Base-by-base conservation (phyloP, 176 grass and related monocot species). In the Carex littledalei region DNA sequence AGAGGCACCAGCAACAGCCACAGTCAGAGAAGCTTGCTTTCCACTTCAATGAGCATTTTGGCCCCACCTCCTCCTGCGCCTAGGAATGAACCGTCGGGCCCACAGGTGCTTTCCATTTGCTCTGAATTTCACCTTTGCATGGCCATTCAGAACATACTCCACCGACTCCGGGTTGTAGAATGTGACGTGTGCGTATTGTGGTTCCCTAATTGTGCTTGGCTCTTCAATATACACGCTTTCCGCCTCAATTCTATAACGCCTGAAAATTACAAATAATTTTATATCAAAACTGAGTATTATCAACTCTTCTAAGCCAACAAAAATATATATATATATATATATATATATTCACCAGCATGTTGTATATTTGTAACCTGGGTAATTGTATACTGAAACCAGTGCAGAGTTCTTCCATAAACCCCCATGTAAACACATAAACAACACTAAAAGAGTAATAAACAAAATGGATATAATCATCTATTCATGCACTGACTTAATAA, bases 11-110 rank as follows among this genome's bases (percentile, higher is more conserved):
- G 45, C 11, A 24, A 76, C 45, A 76, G 21, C 20, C 20, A 53
- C 12, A 76, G 21, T 54, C 71, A 75, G 43, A 75, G 70, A n/a
- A 5, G 2, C 70, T 55, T 54, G 2, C 70, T 55, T 54, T 22
- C 22, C 73, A 29, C 16, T 55, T 77, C 50, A 78, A 52, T 55
- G 16, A 50, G 20, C 10, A 56, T 31, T 78, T 56, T 54, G 74
- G 18, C 74, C 74, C 74, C 74, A 78, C 24, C 52, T 56, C 72
- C 79, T 92, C 31, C 87, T 90, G 22, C 81, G 61, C 69, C 89
- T 92, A 4, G 90, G 93, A 49, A 94, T 88, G 63, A 87, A 94
- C 13, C 89, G 88, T 8, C 93, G 86, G 80, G 84, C 93, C 90
- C 93, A 94, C 0, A 92, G 45, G 70, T 94, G 90, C 14, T 89